Evolutionary conservation across 306 rosid genomes (phyloP), one percentile per base, ranked within the genome.

Genomic region (Styphnolobium japonicum): DNA sequence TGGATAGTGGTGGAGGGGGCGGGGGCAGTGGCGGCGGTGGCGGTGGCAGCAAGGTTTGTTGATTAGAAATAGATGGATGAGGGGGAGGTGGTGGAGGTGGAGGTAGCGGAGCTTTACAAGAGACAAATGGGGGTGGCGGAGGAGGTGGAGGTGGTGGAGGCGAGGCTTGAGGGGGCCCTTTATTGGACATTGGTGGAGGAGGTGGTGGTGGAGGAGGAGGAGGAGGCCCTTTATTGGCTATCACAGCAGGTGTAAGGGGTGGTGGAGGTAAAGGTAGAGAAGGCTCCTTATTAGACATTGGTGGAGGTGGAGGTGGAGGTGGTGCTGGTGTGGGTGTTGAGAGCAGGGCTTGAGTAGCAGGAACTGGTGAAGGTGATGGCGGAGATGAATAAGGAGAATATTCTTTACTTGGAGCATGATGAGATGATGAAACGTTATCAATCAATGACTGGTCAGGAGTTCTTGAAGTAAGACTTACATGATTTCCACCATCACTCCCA

Each of bases 331-430:
- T 23, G 39, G 75, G 56, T 19, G 76, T 27, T 62, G 77, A 67
- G 29, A 62, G 57, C 39, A 22, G 46, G 45, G 39, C 39, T 43
- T 63, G 80, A 27, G 67, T 23, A 6, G 76, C n/a, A 1, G 37
- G 67, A 66, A 69, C 23, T 36, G 68, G 29, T 14, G 71, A 65
- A 27, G 77, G 74, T 6, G 78, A 74, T 11, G 52, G 36, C 18
- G 90, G 85, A 80, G 88, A 73, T 74, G 85, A 84, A 84, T 82
- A 70, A 22, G 64, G 87, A 69, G 73, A 75, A 45, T 83, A 67
- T 74, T 68, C 93, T 66, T 84, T 76, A 75, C 68, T 75, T 5
- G 42, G 40, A 73, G 57, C 73, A 76, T 71, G 71, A 80, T 42
- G 68, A 73, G 90, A 78, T 46, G 81, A 51, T 39, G 63, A 76